A percentile compares a stretch with the other conserved stretches of the same genome.
phyloP scores from a whole-genome alignment of 495 filamentous ascomycete species.

The Tuber umbilicatum region DNA sequence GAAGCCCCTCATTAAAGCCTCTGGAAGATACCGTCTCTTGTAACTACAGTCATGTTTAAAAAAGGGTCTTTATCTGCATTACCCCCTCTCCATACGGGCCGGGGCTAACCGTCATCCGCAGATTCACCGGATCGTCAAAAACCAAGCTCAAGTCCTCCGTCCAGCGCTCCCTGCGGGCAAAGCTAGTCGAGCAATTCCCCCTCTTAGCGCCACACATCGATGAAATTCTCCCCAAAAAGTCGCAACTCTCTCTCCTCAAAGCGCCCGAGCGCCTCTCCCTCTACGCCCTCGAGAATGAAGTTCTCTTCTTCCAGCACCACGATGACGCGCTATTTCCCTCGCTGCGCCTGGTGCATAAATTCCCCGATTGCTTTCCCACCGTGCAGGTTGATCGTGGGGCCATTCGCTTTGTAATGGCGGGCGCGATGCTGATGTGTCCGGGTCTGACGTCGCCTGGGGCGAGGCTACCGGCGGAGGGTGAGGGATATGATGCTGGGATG shows the following conservation, averaged over 20 bases:
- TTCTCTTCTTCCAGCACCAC: conserved; percentile 88
- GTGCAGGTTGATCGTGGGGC: conserved; percentile 84
- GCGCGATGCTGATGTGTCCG: conserved; percentile 91
- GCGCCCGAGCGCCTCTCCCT: conserved; percentile 83
- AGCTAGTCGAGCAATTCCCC: conserved; percentile 76
- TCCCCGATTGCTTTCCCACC: conserved; percentile 58
- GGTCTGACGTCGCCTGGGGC: conserved; percentile 80
- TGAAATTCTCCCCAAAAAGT: conserved; percentile 91
- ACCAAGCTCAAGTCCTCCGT: conserved; percentile 97
- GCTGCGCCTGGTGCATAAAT: conserved; percentile 66
- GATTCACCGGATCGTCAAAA: conserved; percentile 69
- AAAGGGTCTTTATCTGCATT: conserved; percentile 60
- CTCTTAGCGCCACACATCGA: conserved; percentile 83
- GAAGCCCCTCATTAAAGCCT: not conserved
- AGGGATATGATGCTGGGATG: conserved; percentile 63
- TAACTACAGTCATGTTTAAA: conserved; percentile 66
- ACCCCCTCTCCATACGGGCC: not conserved
- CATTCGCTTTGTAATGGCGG: conserved; percentile 89
- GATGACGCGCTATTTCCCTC: conserved; percentile 73
- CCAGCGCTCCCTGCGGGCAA: conserved; percentile 75
- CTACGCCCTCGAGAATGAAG: conserved; percentile 67
- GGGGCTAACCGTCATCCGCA: conserved; percentile 41
- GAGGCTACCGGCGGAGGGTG: conserved; percentile 56
- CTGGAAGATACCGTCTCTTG: conserved; percentile 1
- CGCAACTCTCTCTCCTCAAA: conserved; percentile 84